Percentiles rank a stretch among this genome's conserved stretches.
These are phyloP conservation scores for Dimargaris xerosporica DNA, from an alignment of 192 early-diverging fungal species.

Conservation along the genomic window DNA sequence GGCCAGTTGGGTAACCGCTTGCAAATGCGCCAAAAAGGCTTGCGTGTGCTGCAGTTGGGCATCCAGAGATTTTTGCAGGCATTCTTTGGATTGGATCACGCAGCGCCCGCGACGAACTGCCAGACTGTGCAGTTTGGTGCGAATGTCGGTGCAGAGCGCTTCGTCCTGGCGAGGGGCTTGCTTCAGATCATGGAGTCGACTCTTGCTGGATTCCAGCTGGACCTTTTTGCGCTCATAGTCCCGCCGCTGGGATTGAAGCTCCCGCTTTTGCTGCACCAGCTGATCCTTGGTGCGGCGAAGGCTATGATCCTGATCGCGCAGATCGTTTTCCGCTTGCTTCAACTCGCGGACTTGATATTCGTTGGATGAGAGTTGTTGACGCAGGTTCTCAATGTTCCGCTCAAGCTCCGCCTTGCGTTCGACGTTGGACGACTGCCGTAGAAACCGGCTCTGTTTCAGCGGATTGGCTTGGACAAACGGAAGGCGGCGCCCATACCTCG, in stretches of 20 bases:
- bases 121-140: slow-evolving; percentile 4
- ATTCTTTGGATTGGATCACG: slow-evolving; percentile 10
- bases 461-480: slow-evolving; percentile 4
- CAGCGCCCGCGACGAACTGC: slow-evolving; percentile 12
- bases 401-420: slow-evolving; percentile 5
- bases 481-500: slow-evolving; percentile 20
- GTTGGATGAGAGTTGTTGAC: slow-evolving; percentile 15
- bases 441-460: not conserved
- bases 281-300: slow-evolving; percentile 20
- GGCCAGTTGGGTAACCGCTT: slow-evolving; percentile 10
- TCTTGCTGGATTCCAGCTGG: slow-evolving; percentile 2
- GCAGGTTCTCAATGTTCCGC: slow-evolving; percentile 12
- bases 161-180: not conserved
- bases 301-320: slow-evolving; percentile 18
- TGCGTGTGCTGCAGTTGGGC: slow-evolving; percentile 2
- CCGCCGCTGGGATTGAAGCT: not conserved
- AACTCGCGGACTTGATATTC: slow-evolving; percentile 20
- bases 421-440: slow-evolving; percentile 5
- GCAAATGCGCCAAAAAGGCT: slow-evolving; percentile 3
- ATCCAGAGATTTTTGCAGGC: not conserved
- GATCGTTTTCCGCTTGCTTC: slow-evolving; percentile 14
- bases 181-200: not conserved
- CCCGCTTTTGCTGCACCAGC: slow-evolving; percentile 9
- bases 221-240: not conserved
- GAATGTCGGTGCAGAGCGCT: not conserved